Evolutionary conservation across 805 yeast species (phyloP).

Genomic region (Candida boleticola): DNA sequence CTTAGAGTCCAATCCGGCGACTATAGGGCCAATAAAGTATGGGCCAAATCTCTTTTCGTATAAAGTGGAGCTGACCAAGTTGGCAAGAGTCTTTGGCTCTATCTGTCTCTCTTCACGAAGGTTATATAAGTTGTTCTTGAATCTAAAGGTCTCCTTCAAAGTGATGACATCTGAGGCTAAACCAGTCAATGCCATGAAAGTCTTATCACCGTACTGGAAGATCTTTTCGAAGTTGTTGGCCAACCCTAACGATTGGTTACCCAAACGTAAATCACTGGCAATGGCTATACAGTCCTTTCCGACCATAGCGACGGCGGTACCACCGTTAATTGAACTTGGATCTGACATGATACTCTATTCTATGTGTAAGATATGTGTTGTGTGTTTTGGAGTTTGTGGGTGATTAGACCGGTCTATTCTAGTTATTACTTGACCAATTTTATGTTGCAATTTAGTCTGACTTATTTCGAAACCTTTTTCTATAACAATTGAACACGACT

Average conservation of each 20-base stretch:
- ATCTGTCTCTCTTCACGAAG: slow-evolving; percentile 87
- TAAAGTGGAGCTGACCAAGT: slow-evolving; percentile 83
- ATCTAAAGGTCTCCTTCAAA: slow-evolving; percentile 74
- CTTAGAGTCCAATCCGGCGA: slow-evolving; percentile 88
- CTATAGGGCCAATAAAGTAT: slow-evolving; percentile 93
- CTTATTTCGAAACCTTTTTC: no score
- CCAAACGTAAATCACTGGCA: slow-evolving; percentile 92
- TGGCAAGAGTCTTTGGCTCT: slow-evolving; percentile 92
- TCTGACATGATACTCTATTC: slow-evolving; percentile 52
- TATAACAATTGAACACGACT: no score
- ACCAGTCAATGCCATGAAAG: slow-evolving; percentile 90
- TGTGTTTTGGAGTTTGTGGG: background rate
- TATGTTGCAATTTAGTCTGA: no score
- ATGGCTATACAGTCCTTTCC: slow-evolving; percentile 98
- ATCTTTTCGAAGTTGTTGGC: slow-evolving; percentile 92
- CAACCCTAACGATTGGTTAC: slow-evolving; percentile 89
- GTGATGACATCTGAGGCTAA: slow-evolving; percentile 93
- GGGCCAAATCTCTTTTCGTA: slow-evolving; percentile 95
- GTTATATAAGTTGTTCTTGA: slow-evolving; percentile 84
- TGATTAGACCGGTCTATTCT: background rate
- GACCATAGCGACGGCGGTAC: slow-evolving; percentile 97
- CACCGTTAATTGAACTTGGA: slow-evolving; percentile 83
- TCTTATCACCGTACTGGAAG: slow-evolving; percentile 75
- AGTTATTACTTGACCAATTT: no score
- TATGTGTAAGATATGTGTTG: background rate